Evolutionary conservation across 2,329 filamentous ascomycete species (phyloP), one percentile per base, ranked within the genome.

Genomic region (Penicillium griseofulvum): DNA sequence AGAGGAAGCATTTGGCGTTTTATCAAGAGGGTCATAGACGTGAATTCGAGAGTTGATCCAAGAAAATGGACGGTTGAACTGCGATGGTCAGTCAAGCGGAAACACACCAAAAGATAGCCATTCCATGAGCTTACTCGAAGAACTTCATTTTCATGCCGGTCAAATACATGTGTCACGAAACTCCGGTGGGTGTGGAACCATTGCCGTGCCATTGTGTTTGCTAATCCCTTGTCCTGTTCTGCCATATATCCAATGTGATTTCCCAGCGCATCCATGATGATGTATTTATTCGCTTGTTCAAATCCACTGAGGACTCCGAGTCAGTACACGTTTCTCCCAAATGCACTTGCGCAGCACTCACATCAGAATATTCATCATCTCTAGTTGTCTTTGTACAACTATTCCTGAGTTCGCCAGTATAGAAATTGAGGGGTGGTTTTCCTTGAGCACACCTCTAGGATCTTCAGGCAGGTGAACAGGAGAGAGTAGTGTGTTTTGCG

Each of bases 101-200:
- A 22, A 47, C 10, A 29, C 2, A 36, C 7, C 10, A 8, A 9
- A 34, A 12, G 19, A 42, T 29, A 38, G 17, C 16, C 34, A 11
- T 28, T 36, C 12, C 12, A 17, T 17, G 29, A 16, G 60, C 69
- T 56, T 72, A 78, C 75, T 70, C 80, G 71, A 49, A 87, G 68
- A 8, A 87, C 80, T 67, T 87, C 85, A 60, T 78, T 80, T 63
- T 84, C 81, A 38, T 84, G 72, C 49, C 74, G 75, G 63, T 87
- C 84, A 68, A 87, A 87, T 2, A 87, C 83, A 69, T 87, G 83
- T 5, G 84, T 84, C 14, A 83, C 85, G 58, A 87, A 87, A 56
- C 82, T 81, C 39, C 85, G 75, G 66, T 87, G 84, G 3, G 84
- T 87, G 57, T 76, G 78, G 60, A 84, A 81, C 76, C 81, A 80